These are phyloP conservation scores for Alternaria sp. DNA, from an alignment of 2,329 filamentous ascomycete genomes.

Conservation along the genomic window DNA sequence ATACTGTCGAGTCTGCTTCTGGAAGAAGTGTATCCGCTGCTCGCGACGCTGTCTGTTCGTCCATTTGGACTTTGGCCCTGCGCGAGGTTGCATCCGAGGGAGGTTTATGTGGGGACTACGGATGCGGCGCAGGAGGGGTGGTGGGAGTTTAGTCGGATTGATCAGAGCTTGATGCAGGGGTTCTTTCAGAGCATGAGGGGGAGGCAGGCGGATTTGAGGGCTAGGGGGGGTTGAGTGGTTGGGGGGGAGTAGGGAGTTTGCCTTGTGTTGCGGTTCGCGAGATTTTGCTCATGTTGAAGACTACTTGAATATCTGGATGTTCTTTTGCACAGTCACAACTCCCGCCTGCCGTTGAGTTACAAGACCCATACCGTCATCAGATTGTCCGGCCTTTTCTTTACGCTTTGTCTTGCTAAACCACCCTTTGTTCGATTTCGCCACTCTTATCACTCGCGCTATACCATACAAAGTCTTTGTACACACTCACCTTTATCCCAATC, in stretches of 20 bases:
- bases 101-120: conserved; percentile 22
- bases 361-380: too few species aligned
- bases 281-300: too few species aligned
- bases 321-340: too few species aligned
- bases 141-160: conserved; percentile 17
- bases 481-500: not conserved
- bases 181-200: conserved; percentile 5
- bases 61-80: conserved; percentile 18
- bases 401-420: not conserved
- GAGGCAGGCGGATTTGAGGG: not conserved
- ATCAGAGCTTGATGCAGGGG: not conserved
- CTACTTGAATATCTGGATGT: too few species aligned
- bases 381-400: too few species aligned
- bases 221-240: not conserved
- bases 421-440: not conserved
- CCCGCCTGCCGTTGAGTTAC: too few species aligned
- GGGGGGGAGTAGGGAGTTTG: too few species aligned
- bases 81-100: conserved; percentile 18
- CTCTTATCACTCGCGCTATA: not conserved
- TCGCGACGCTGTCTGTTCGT: not conserved
- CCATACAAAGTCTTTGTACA: not conserved
- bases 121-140: conserved; percentile 12
- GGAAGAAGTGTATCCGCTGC: conserved; percentile 1
- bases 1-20: not conserved
- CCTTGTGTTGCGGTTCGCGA: too few species aligned